Base-by-base conservation (phyloP, 2,329 filamentous ascomycete genomes). In the Colletotrichum brevisporum region DNA sequence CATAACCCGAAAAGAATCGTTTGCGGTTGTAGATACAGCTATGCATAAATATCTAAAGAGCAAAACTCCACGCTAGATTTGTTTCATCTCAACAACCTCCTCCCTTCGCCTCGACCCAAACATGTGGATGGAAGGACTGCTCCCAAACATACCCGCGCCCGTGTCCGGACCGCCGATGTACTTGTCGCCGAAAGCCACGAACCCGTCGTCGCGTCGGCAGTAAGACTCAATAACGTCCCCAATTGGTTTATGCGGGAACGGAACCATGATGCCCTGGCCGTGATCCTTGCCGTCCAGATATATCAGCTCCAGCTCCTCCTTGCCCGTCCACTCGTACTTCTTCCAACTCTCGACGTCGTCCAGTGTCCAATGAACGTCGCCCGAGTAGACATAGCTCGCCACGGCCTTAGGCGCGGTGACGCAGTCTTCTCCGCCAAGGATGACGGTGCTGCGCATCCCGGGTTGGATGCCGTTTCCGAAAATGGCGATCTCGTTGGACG, bases 401-500 rank as follows among this genome's bases (percentile, higher is more conserved):
- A 75, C 72, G 3, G 71, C 61, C 9, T 67, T 67, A 6, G 73
- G 66, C 48, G 67, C 16, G 5, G 73, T 68, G 6, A 76, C 70
- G 41, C 73, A 74, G 67, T 76, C 74, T 5, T 71, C 70, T 1
- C 74, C 70, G 15, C 71, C 74, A 1, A 75, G 50, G 1, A 76
- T 57, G 16, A 74, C 74, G 10, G 74, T 76, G 36, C 72, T 74
- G 18, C 74, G 72, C 57, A 70, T 63, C 6, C 70, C 70, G 24
- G 85, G 71, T 45, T 85, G 71, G 10, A 68, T 51, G 16, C 66
- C 66, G 21, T 68, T 68, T 18, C 66, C 66, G 13, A 59, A 68
- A 1, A 68, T 54, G 1, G 61, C 54, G 24, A 59, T 65, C 24
- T 68, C 66, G 52, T 59, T 56, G 4, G 54, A 45, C 2, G 66